Evolutionary conservation across 441 rosid species (phyloP), one percentile per base, ranked within the genome.

Genomic region (Euphorbia corollata): DNA sequence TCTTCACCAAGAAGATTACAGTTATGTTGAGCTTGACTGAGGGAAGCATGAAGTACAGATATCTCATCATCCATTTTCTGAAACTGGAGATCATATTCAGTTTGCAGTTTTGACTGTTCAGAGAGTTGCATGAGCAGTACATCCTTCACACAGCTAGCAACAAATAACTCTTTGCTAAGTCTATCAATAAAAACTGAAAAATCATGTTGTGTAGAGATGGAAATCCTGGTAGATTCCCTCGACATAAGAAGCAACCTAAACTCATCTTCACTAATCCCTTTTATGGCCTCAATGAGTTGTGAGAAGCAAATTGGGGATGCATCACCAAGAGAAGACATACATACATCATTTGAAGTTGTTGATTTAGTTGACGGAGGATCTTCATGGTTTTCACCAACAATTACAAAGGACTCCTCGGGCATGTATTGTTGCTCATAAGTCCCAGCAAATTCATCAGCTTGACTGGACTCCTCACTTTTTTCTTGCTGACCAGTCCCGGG

Each of bases 131-230:
- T 64, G 59, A 81, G 81, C 66, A 79, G 75, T 68, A 90, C 73
- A 80, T 85, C 86, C 76, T 85, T 94, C 20, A 68, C 68, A 75
- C 86, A 81, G 62, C 72, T 85, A 56, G 91, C 45, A 51, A 90
- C 75, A 73, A 83, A 86, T 43, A 95, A 76, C 68, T 92, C 96
- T 72, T 89, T 93, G 62, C 80, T 83, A 61, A 95, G 74, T 79
- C 79, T 84, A 73, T 83, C 96, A 56, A 81, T 65, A 15, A 62
- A 78, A 77, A 66, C 79, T 9, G 48, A 50, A 72, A 19, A 12
- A 70, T 32, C 65, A 67, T 63, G 54, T 20, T 68, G 77, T 16
- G 50, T 59, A 59, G 73, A 66, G 15, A 61, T 36, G 36, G 77
- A 75, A 72, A 48, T 55, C 67, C 65, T 74, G 56, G 67, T 68